phyloP scores from a whole-genome alignment of 2,329 filamentous ascomycete genomes.

The Cladorrhinum sp. region DNA sequence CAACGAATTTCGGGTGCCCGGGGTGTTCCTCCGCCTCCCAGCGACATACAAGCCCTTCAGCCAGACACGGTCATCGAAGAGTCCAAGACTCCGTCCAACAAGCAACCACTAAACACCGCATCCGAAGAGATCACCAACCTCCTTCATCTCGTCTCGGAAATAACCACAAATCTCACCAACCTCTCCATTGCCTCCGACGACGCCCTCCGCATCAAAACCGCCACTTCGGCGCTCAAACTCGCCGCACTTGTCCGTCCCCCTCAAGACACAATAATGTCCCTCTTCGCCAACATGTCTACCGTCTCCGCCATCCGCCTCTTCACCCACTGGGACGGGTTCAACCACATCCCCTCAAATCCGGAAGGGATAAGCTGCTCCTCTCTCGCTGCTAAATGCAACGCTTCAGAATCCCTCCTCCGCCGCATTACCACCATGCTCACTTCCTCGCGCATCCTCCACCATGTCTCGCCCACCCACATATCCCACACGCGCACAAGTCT shows the following conservation, averaged over 20 bases:
- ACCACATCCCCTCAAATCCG: conserved; percentile 23
- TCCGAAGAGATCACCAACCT: conserved; percentile 5
- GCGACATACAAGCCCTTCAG: too few species aligned
- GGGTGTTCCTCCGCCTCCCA: neutral
- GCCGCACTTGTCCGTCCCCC: conserved; percentile 20
- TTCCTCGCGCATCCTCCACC: conserved; percentile 20
- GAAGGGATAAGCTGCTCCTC: conserved; percentile 22
- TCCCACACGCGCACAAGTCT: conserved; percentile 24
- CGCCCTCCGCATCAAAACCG: conserved; percentile 10
- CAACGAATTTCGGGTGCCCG: too few species aligned
- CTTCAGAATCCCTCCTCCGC: conserved; percentile 21
- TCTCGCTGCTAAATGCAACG: conserved; percentile 18
- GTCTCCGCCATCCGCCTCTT: conserved; percentile 26
- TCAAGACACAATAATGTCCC: conserved; percentile 24
- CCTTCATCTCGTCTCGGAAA: conserved; percentile 9
- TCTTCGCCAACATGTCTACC: conserved; percentile 25
- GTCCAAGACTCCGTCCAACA: neutral
- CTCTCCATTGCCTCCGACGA: conserved; percentile 3
- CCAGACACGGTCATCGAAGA: neutral
- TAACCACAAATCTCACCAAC: conserved; percentile 12
- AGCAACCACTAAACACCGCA: neutral
- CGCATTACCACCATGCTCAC: conserved; percentile 25
- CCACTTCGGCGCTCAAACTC: conserved; percentile 19
- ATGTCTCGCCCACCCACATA: conserved; percentile 1
- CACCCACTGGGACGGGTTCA: conserved; percentile 27